Percentiles rank a stretch among this genome's conserved stretches.
Evolutionary conservation across 2,329 filamentous ascomycete species (phyloP).

Genomic region (Apiospora phragmitis): DNA sequence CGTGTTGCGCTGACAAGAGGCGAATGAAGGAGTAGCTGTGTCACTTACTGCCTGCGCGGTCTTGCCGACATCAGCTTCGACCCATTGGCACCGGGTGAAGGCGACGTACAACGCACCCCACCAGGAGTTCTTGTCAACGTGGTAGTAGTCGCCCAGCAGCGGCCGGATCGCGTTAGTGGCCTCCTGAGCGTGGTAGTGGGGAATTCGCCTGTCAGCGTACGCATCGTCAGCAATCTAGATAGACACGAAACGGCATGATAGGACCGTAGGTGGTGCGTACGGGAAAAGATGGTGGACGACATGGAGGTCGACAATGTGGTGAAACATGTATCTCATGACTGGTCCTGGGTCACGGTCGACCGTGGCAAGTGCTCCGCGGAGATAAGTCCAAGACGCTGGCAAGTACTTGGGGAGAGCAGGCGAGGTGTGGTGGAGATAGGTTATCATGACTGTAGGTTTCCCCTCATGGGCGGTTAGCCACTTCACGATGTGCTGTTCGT

Average conservation of each 20-base stretch:
- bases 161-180: conserved; percentile 58
- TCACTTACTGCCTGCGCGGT: conserved; percentile 20
- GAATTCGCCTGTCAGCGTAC: conserved; percentile 43
- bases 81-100: conserved; percentile 49
- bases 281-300: conserved; percentile 65
- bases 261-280: conserved; percentile 29
- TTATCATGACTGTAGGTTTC: conserved; percentile 61
- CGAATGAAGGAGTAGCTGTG: not conserved
- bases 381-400: conserved; percentile 58
- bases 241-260: not conserved
- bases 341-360: conserved; percentile 65
- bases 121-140: conserved; percentile 44
- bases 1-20: not conserved
- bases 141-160: conserved; percentile 57
- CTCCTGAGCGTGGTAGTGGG: conserved; percentile 61
- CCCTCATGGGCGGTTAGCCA: conserved; percentile 9
- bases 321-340: conserved; percentile 62
- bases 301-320: conserved; percentile 65
- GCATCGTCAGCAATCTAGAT: not conserved
- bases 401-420: conserved; percentile 50
- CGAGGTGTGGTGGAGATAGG: conserved; percentile 69
- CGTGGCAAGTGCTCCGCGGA: conserved; percentile 60
- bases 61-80: conserved; percentile 38
- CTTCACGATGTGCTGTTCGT: not conserved
- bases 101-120: conserved; percentile 45